Evolutionary conservation across 345 rosid species (phyloP), one percentile per base, ranked within the genome.

Genomic region (Dovyalis caffra): DNA sequence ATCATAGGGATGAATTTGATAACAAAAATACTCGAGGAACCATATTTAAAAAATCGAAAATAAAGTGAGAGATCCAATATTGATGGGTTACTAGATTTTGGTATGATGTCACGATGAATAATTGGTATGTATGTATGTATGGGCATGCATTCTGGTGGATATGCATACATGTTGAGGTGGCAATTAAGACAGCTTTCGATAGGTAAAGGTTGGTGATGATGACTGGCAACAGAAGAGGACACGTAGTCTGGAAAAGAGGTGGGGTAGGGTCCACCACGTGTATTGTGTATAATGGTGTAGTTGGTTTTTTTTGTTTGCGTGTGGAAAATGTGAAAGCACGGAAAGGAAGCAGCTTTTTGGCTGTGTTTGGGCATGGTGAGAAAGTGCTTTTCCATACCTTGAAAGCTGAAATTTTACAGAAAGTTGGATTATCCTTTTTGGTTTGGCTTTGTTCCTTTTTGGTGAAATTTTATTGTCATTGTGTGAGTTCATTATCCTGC

Each of bases 261-360:
- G 23, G 1, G 12, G 38, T 56, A 73, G 85, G 77, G n/a, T 33
- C 85, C 37, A 78, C 85, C 85, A 78, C 49, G 85, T 82, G 85
- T 40, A 23, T 26, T 2, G 1, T 26, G n/a, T 4, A 3, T 43
- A 4, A 14, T 12, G 51, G 51, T 16, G 51, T 0, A 20, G 51
- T 47, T 16, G 51, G 51, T 20, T 47, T 16, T 47, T 40, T 40
- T 47, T 47, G 51, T 47, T 5, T 47, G 51, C 15, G 15, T 6
- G 51, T 47, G 51, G 0, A 4, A 47, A 47, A 47, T 47, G 51
- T 47, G 51, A 47, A 47, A 47, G 51, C 51, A 16, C 0, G 51
- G 21, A 47, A 47, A 47, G 51, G 51, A 15, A 45, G 51, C 51
- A 45, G 51, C 51, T 45, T 45, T 45, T 8, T 40, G 47, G 47